Evolutionary conservation across 352 stramenopile genomes (phyloP).

Genomic region (Pythium angustatum): DNA sequence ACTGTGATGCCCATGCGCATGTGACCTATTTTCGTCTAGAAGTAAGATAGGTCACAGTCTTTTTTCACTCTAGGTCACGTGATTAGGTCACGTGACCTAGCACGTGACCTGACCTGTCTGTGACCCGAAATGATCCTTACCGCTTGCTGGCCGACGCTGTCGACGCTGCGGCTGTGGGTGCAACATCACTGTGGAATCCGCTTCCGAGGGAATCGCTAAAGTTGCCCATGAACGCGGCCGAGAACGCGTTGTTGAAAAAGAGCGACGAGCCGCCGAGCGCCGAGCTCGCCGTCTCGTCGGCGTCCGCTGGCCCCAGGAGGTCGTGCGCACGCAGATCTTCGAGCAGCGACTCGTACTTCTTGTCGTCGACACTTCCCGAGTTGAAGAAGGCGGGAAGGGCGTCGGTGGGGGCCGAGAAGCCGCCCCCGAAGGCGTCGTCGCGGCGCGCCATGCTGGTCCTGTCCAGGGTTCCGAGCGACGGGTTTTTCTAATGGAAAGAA

Average conservation of each 20-base stretch:
- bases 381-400: conserved; percentile 77
- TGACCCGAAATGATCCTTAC: too few species aligned
- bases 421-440: conserved; percentile 34
- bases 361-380: conserved; percentile 78
- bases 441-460: conserved; percentile 11
- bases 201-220: conserved; percentile 48
- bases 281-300: conserved; percentile 25
- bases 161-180: too few species aligned
- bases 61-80: too few species aligned
- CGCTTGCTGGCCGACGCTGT: too few species aligned
- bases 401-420: conserved; percentile 42
- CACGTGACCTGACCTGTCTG: too few species aligned
- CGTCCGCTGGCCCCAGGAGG: conserved; percentile 70
- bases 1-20: too few species aligned
- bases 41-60: too few species aligned
- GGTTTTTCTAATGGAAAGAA: too few species aligned
- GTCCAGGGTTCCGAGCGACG: too few species aligned
- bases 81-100: too few species aligned
- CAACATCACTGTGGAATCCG: too few species aligned
- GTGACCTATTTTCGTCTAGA: too few species aligned
- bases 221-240: conserved; percentile 79
- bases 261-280: conserved; percentile 61
- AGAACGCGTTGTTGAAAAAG: conserved; percentile 87
- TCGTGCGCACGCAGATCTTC: conserved; percentile 84
- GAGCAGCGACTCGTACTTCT: conserved; percentile 86